Conservation (phyloP, 352 stramenopile species). For the Pythium sukuiense region DNA sequence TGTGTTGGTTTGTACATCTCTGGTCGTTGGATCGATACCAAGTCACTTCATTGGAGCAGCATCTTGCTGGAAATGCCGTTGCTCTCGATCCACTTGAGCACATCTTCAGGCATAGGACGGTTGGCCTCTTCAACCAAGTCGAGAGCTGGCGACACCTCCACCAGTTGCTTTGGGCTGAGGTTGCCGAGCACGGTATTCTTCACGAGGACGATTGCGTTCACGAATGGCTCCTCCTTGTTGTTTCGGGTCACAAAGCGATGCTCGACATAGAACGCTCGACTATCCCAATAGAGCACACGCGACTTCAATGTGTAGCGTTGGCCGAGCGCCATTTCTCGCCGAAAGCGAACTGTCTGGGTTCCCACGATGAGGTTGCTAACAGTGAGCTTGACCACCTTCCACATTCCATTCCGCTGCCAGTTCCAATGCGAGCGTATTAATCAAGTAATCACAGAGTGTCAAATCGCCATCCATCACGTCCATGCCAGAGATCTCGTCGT, state of each 20-base stretch:
- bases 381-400: slow-evolving; percentile 44
- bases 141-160: slow-evolving; percentile 43
- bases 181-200: slow-evolving; percentile 78
- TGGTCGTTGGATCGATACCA: not conserved
- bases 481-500: slow-evolving; percentile 75
- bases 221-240: slow-evolving; percentile 36
- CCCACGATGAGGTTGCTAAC: slow-evolving; percentile 76
- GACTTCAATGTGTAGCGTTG: slow-evolving; percentile 64
- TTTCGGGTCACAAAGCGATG: slow-evolving; percentile 65
- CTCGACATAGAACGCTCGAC: slow-evolving; percentile 79
- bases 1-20: too few species aligned
- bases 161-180: slow-evolving; percentile 47
- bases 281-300: slow-evolving; percentile 71
- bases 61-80: slow-evolving; percentile 69
- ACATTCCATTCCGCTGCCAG: slow-evolving; percentile 52
- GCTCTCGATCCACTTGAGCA: slow-evolving; percentile 62
- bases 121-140: slow-evolving; percentile 29
- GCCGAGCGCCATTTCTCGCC: slow-evolving; percentile 69
- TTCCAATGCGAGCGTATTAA: not conserved
- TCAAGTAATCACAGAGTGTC: not conserved
- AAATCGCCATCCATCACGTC: slow-evolving; percentile 23
- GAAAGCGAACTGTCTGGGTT: slow-evolving; percentile 79
- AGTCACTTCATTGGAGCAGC: slow-evolving; percentile 29
- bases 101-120: slow-evolving; percentile 43
- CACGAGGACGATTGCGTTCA: slow-evolving; percentile 76